Percentiles rank a stretch among this genome's conserved stretches.
Evolutionary conservation across 495 filamentous ascomycete species (phyloP).

Genomic region (Aspergillus nidulans): DNA sequence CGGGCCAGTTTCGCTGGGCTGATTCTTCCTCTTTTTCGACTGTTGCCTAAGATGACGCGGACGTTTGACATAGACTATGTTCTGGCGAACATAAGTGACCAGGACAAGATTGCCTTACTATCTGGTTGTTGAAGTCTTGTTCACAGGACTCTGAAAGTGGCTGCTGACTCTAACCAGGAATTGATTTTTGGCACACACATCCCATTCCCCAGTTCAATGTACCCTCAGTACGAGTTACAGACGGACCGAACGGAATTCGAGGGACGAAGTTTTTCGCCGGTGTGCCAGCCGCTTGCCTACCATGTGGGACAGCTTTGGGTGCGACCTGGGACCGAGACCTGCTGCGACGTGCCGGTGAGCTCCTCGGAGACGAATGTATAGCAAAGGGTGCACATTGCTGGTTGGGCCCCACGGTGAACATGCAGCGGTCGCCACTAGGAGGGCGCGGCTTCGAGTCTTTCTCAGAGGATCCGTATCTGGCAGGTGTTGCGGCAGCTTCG

Average conservation of each 20-base stretch:
- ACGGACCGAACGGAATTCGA: constrained; percentile 65
- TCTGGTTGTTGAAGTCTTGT: constrained; percentile 16
- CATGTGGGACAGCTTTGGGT: constrained; percentile 58
- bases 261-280: constrained; percentile 62
- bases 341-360: constrained; percentile 46
- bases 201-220: constrained; percentile 59
- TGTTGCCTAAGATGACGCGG: constrained; percentile 14
- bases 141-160: background rate
- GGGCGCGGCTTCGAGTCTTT: constrained; percentile 70
- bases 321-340: constrained; percentile 61
- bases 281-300: constrained; percentile 54
- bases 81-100: constrained; percentile 22
- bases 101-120: constrained; percentile 30
- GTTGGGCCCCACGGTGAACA: constrained; percentile 68
- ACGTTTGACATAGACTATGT: constrained; percentile 30
- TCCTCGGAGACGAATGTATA: constrained; percentile 58
- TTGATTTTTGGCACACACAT: constrained; percentile 69
- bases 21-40: background rate
- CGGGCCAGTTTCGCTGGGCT: background rate
- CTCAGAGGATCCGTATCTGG: constrained; percentile 64
- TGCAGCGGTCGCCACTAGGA: constrained; percentile 64
- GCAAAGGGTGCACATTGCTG: constrained; percentile 61
- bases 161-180: constrained; percentile 16
- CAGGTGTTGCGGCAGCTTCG: constrained; percentile 55
- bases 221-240: constrained; percentile 57